Base-by-base conservation (phyloP, 345 rosid species). In the Capsella bursapastoris region DNA sequence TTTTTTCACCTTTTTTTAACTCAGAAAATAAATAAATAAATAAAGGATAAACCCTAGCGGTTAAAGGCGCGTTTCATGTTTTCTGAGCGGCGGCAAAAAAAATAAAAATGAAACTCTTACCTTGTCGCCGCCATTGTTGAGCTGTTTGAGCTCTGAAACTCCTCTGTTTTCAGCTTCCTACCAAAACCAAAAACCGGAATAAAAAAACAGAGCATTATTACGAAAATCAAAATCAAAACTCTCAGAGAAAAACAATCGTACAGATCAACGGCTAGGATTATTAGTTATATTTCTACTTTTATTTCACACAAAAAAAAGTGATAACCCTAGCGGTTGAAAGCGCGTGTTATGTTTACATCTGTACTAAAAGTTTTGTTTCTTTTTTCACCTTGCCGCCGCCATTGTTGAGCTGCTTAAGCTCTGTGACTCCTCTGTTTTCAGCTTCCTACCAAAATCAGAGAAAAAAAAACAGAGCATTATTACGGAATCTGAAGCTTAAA, bases 81-180 rank as follows among this genome's bases (percentile, higher is more conserved):
- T 70, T 43, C 4, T 15, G 66, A 69, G 59, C 65, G 59, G 79
- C 70, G 65, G 70, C 67, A 70, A 34, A 32, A 6, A 6, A 34
- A 6, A 34, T 0, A 32, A 77, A 63, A 37, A 37, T 1, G 8
- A 3, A 18, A 3, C 10, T 68, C 22, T 50, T 82, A 87, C 93
- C 89, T 87, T 9, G 66, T 81, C 61, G 74, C 88, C 94, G 79
- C 92, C 94, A 91, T 89, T 78, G 88, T 72, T 78, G 92, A 71
- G 87, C 80, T 85, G 57, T 66, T 79, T 34, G 84, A 86, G 88
- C 83, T 84, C 86, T 81, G 83, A 70, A 80, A 18, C 86, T 72
- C 56, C 82, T 82, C 88, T 72, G 83, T 75, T 66, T 84, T 82
- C 66, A 74, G 64, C 64, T 84, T 87, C 76, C 94, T 90, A 80